Base-by-base conservation (phyloP, 2,329 filamentous ascomycete genomes). In the Sporothrix brasiliensis region DNA sequence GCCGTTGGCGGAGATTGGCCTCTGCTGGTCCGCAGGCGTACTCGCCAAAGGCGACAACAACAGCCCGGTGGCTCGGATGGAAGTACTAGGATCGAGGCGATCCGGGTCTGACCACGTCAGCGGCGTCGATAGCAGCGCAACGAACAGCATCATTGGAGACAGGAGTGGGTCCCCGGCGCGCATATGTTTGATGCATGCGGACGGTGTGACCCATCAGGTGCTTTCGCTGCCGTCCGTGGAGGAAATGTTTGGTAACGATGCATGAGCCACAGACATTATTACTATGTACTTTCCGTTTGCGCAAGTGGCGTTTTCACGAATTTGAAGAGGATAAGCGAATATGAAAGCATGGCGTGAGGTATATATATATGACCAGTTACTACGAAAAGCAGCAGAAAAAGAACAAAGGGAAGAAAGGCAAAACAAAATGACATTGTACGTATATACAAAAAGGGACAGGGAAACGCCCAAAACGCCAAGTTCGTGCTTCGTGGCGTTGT, bases 101-200 rank as follows among this genome's bases (percentile, higher is more conserved):
- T 34, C 61, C 39, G 30, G 60, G 9, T 34, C 65, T n/a, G 68
- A 68, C 56, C 39, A 68, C 24, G 19, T 9, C 6, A 21, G 16
- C 49, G 39, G 47, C 47, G 14, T 19, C 16, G 47, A 65, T 21
- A 24, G 34, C 34, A 49, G 53, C 78, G 79, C 44, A 34, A 34
- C 34, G 34, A 34, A 34, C 34, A 34, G 34, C 34, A 34, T 34
- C 4, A 49, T 58, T 24, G 11, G 27, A 14, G 47, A 65, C 30
- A 24, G 24, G n/a, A 49, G 53, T 78, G 79, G 27, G n/a, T 80
- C 24, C 79, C 83, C 54, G 84, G 79, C 81, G 3, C 80, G 86
- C 65, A 78, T 88, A 3, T 86, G 84, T 71, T 76, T 89, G 10
- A 76, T 88, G 10, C 83, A 83, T 19, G 79, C 78, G 30, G 84